phyloP scores from a whole-genome alignment of 768 basidiomycete genomes.

The Xanthoconium purpureum region DNA sequence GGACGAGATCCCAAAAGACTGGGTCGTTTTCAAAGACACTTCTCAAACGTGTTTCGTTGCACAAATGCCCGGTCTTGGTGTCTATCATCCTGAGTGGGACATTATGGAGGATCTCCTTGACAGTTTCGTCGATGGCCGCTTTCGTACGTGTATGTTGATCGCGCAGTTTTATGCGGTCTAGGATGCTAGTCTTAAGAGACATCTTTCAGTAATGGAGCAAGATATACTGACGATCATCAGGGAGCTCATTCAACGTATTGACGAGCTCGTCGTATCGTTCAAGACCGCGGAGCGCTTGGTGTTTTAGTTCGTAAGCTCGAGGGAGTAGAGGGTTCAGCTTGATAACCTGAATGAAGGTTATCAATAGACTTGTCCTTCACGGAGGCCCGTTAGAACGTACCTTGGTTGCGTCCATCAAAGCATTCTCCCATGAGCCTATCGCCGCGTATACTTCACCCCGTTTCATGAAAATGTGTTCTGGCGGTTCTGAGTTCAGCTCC shows the following conservation, averaged over 20 bases:
- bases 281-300: slow-evolving; percentile 1
- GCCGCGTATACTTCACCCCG: slow-evolving; percentile 7
- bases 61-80: slow-evolving; percentile 6
- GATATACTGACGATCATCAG: background rate
- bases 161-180: background rate
- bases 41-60: background rate
- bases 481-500: background rate
- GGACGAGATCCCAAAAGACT: background rate
- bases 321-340: background rate
- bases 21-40: background rate
- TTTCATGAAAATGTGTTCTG: slow-evolving; percentile 1
- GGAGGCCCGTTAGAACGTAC: background rate
- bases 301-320: slow-evolving; percentile 2
- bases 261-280: background rate
- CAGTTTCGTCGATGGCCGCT: background rate
- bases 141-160: background rate
- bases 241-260: background rate
- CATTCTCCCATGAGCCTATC: slow-evolving; percentile 4
- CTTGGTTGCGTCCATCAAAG: slow-evolving; percentile 3
- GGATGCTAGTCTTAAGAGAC: background rate
- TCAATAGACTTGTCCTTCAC: background rate
- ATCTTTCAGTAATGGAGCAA: background rate
- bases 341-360: background rate
- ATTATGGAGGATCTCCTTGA: background rate
- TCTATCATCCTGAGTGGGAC: slow-evolving; percentile 11